Evolutionary conservation across 768 basidiomycete species (phyloP), one percentile per base, ranked within the genome.

Genomic region (Rhizopogon sp.): DNA sequence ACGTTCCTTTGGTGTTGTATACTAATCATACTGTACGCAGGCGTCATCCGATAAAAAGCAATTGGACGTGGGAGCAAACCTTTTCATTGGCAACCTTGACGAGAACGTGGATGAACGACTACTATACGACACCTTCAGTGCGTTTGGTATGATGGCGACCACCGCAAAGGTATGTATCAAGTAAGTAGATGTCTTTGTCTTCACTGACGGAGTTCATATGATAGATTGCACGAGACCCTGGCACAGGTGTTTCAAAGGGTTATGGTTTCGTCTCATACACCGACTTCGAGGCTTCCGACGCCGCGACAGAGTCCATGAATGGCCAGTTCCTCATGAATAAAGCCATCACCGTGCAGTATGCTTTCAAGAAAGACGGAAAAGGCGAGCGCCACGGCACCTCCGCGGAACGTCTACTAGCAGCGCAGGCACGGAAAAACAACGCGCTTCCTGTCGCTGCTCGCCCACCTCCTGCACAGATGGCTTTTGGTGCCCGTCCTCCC

Each of bases 351-450:
- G 94, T 97, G 10, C 94, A 98, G 68, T 99, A 97, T 69, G 96
- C 97, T 2, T 98, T 98, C 81, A 98, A 99, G 75, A 98, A 98
- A 74, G 97, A 98, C 65, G 94, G 93, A 43, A 96, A 98, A 67
- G 96, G 96, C 55, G 97, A 99, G 71, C 83, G 97, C 5, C 97
- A 98, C 65, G 97, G 97, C 29, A 97, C 96, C 10, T 79, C 89
- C 14, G 95, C 97, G n/a, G 97, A 99, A 73, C 86, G 97, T 55
- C 83, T 98, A 35, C 82, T 99, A 62, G 94, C 95, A 3, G 85
- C 93, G 2, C 95, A 98, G 70, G 97, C 96, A 45, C 83, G 92
- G 60, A 97, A 96, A 74, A 94, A 96, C 73, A 94, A 95, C 61
- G 92, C 91, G 2, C 75, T 94, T 5, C 92, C 92, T 5, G 82